Evolutionary conservation across 805 yeast genomes (phyloP), one percentile per base, ranked within the genome.

Genomic region (Kurtzmaniella fragi): DNA sequence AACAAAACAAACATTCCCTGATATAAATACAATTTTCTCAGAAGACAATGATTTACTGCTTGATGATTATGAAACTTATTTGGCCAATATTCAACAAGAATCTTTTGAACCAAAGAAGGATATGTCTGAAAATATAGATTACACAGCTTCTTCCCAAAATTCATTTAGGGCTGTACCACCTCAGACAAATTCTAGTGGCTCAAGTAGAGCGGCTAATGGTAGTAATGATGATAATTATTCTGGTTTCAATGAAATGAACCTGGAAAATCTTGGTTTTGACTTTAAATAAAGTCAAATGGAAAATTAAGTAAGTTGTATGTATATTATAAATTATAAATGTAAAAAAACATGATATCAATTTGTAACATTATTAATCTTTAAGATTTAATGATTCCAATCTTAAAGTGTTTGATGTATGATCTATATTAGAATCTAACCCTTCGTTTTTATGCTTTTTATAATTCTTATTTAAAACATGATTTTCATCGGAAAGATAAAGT

Each of bases 401-500:
- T 25, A 51, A 54, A 5, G 59, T 57, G 41, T 62, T 67, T 4
- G 71, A 66, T 32, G 54, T 59, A 41, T 58, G 45, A 10, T 53
- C 42, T 7, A 60, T 42, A 29, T 42, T 33, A 28, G 48, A 53
- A 5, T 48, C 44, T 3, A 44, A 47, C 25, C 48, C 45, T 5
- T 43, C 43, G n/a, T 32, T 42, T 31, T 42, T 40, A 2, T 20
- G 25, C 5, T 20, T 20, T 8, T 20, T 20, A 28, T 36, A 40
- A 23, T 38, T 23, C 10, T 49, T 37, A 13, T 37, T 32, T 17
- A 38, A 37, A 13, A 35, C 37, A 7, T 38, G 17, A 15, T 60
- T 61, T 42, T 81, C 86, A 47, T 84, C 86, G 34, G 75, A 69
- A 14, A 84, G 58, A 46, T 81, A 84, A 2, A 80, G 49, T 3